phyloP scores from a whole-genome alignment of 768 basidiomycete genomes.

The Boletus edulis region DNA sequence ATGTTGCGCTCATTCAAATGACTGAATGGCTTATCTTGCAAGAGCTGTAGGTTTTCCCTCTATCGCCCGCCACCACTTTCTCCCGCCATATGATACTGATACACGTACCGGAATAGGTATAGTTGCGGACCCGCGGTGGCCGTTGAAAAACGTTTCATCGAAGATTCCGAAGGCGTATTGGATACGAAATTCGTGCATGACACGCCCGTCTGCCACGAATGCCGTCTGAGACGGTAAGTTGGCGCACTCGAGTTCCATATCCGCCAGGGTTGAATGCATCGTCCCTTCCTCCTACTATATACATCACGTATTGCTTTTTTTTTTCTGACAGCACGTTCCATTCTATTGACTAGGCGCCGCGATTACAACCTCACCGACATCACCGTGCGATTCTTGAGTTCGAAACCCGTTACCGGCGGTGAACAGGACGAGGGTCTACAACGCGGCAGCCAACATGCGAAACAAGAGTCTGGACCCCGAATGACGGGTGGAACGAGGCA shows the following conservation, averaged over 20 bases:
- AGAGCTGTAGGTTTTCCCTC: slow-evolving; percentile 47
- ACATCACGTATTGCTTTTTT: slow-evolving; percentile 3
- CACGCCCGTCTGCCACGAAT: slow-evolving; percentile 56
- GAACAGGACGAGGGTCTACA: slow-evolving; percentile 25
- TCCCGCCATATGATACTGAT: slow-evolving; percentile 19
- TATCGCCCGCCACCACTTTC: neutral
- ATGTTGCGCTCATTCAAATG: slow-evolving; percentile 53
- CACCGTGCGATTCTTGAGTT: slow-evolving; percentile 47
- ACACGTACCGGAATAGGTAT: slow-evolving; percentile 44
- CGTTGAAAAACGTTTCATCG: slow-evolving; percentile 36
- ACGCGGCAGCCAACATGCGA: slow-evolving; percentile 26
- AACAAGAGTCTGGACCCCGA: slow-evolving; percentile 37
- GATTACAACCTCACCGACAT: slow-evolving; percentile 63
- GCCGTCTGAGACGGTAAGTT: slow-evolving; percentile 56
- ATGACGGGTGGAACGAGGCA: slow-evolving; percentile 49
- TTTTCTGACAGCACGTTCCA: slow-evolving; percentile 17
- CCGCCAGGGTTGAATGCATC: slow-evolving; percentile 6
- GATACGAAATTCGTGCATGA: slow-evolving; percentile 44
- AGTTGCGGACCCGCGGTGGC: slow-evolving; percentile 52
- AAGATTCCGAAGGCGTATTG: slow-evolving; percentile 28
- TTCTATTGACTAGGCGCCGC: slow-evolving; percentile 26
- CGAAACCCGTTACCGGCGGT: slow-evolving; percentile 31
- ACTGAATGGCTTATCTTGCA: slow-evolving; percentile 65
- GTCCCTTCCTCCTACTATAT: slow-evolving; percentile 4
- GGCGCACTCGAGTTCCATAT: slow-evolving; percentile 8